Base-by-base conservation (phyloP, 2,329 filamentous ascomycete species). In the Sporothrix humicola region DNA sequence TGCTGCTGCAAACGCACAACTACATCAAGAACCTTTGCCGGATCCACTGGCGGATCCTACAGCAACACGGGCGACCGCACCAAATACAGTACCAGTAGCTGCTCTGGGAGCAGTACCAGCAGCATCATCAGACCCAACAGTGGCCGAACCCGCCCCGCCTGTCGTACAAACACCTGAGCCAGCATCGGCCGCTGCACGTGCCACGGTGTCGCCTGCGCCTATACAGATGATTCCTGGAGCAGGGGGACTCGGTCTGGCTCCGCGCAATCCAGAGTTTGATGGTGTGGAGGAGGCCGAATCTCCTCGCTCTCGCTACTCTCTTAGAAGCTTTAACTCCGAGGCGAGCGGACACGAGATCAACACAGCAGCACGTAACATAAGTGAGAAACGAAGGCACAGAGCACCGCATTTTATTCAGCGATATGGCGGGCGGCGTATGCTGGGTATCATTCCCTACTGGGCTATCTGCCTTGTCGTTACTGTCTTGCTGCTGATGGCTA, bases 381-480 rank as follows among this genome's bases (percentile, higher is more conserved):
- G 82, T 1, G 87, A 91, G 77, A 90, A 91, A 77, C 81, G 82
- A 3, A 76, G 26, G 82, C 83, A 69, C 48, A 54, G 26, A 44
- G 66, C 1, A 85, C 90, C 78, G 88, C 91, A 77, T 81, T 82
- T 12, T 81, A 82, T 17, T 87, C 85, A 89, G 78, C 77, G 80
- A 12, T 81, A 84, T 63, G 88, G 88, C 12, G 86, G 83, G 78
- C 85, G 83, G 78, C 89, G 86, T 76, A 78, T 89, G 3, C 89
- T 87, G 78, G 87, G 88, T 6, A 83, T 90, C 23, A 81, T 91
- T 23, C 89, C 89, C 0, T 87, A 87, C 73, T 91, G 89, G 89
- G 88, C 87, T 1, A 83, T 91, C 44, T 84, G 84, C 63, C 79
- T 91, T 13, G 79, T 87, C 1, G 77, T 83, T 0, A 79, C 85